Conservation (phyloP, 768 basidiomycete genomes). For the Trametes villosa region DNA sequence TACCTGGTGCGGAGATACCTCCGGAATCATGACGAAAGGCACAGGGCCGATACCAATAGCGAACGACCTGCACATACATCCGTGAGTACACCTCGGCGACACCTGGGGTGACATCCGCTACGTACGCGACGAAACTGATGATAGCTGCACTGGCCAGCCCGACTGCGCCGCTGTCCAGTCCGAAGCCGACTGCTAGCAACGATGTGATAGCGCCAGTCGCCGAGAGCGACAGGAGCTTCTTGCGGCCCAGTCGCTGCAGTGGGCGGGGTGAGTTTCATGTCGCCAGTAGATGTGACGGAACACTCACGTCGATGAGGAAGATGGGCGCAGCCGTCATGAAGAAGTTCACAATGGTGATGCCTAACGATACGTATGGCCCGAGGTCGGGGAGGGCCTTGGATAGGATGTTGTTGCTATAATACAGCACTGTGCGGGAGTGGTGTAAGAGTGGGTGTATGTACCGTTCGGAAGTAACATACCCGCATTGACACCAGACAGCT, state of each 20-base stretch:
- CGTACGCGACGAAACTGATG: conserved; percentile 79
- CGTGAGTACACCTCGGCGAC: background rate
- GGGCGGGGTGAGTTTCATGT: conserved; percentile 78
- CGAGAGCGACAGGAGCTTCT: conserved; percentile 68
- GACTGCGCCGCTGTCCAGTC: conserved; percentile 63
- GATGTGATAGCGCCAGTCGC: conserved; percentile 67
- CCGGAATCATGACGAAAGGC: conserved; percentile 91
- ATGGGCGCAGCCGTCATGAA: conserved; percentile 86
- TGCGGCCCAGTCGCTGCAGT: conserved; percentile 71
- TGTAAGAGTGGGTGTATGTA: conserved; percentile 5
- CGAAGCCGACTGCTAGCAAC: conserved; percentile 68
- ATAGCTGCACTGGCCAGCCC: conserved; percentile 74
- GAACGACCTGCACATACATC: conserved; percentile 62
- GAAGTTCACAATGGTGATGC: conserved; percentile 84
- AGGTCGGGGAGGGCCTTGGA: conserved; percentile 76
- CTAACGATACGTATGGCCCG: conserved; percentile 82
- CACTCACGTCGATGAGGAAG: conserved; percentile 75
- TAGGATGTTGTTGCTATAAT: conserved; percentile 90
- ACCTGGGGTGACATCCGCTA: too few relatives aligned
- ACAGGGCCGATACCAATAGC: conserved; percentile 90
- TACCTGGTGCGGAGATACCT: conserved; percentile 83
- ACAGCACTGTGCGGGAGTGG: conserved; percentile 59
- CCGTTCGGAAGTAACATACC: conserved; percentile 39
- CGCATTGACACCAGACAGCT: conserved; percentile 83
- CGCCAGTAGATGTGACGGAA: too few relatives aligned